Percentiles rank a stretch among this genome's conserved stretches.
phyloP scores from a whole-genome alignment of 2,329 filamentous ascomycete species.

The Talaromyces rugulosus region DNA sequence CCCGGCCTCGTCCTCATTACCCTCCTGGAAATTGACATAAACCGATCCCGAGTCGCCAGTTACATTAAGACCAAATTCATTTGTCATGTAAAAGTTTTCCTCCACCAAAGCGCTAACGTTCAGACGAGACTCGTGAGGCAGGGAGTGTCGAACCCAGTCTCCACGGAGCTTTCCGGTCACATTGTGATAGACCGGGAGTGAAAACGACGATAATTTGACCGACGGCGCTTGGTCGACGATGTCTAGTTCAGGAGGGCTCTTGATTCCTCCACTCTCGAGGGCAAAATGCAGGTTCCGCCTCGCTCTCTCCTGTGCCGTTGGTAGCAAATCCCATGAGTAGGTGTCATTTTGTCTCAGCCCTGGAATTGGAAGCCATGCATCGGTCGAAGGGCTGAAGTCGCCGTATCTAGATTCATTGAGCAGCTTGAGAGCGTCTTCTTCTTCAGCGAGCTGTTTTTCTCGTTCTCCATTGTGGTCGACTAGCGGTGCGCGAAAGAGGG shows the following conservation, averaged over 20 bases:
- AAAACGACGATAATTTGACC: constrained; percentile 33
- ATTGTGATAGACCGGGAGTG: constrained; percentile 67
- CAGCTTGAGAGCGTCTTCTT: constrained; percentile 48
- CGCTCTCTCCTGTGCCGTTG: constrained; percentile 61
- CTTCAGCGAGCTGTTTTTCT: constrained; percentile 47
- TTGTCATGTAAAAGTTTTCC: constrained; percentile 61
- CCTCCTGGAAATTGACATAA: constrained; percentile 62
- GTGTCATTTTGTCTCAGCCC: constrained; percentile 71
- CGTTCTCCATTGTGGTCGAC: constrained; percentile 40
- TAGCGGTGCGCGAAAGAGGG: constrained; percentile 39
- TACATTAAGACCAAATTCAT: constrained; percentile 72
- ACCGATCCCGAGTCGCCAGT: constrained; percentile 69
- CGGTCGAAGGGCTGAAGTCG: constrained; percentile 44
- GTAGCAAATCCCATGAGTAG: constrained; percentile 73
- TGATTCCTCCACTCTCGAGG: constrained; percentile 28
- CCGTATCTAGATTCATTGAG: constrained; percentile 50
- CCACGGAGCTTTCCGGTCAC: constrained; percentile 72
- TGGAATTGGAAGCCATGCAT: constrained; percentile 64
- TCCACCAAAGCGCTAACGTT: constrained; percentile 65
- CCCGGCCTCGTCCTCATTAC: constrained; percentile 38
- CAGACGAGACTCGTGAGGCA: constrained; percentile 46
- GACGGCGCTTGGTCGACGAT: constrained; percentile 20
- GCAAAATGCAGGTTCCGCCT: constrained; percentile 48
- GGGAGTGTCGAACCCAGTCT: constrained; percentile 62
- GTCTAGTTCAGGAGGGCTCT: constrained; percentile 25